A percentile compares a stretch with the other conserved stretches of the same genome.
Conservation (phyloP, 108 stramenopile species). For the Pseudonitzschia pungens region DNA sequence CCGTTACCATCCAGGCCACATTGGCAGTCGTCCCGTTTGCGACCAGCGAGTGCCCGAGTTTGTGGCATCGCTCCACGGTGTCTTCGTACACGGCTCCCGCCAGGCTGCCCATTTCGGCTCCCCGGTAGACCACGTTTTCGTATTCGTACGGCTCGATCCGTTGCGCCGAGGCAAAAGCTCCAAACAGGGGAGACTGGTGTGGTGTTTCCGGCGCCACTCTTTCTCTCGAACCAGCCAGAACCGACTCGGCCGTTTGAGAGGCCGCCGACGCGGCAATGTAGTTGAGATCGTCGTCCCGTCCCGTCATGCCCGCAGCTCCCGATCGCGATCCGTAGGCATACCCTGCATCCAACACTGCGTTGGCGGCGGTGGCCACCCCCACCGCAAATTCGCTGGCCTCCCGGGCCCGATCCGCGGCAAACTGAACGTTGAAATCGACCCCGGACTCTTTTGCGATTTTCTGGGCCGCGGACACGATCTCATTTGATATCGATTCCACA, state of each 20-base stretch:
- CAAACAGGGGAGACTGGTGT: slow-evolving; percentile 31
- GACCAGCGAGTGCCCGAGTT: slow-evolving; percentile 60
- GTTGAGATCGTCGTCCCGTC: background rate
- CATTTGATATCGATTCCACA: slow-evolving; percentile 48
- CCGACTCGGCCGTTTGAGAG: background rate
- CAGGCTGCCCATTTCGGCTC: slow-evolving; percentile 62
- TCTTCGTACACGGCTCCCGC: slow-evolving; percentile 77
- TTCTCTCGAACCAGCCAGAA: background rate
- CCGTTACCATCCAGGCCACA: slow-evolving; percentile 82
- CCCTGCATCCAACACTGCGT: slow-evolving; percentile 54
- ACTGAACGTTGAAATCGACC: slow-evolving; percentile 36
- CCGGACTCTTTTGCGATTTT: slow-evolving; percentile 35
- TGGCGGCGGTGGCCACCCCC: slow-evolving; percentile 57
- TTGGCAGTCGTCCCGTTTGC: slow-evolving; percentile 70
- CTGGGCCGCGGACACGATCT: slow-evolving; percentile 43
- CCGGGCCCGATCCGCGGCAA: slow-evolving; percentile 57
- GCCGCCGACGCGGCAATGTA: background rate
- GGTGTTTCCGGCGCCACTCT: background rate
- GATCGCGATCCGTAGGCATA: slow-evolving; percentile 35
- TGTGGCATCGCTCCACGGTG: slow-evolving; percentile 34
- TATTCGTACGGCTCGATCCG: slow-evolving; percentile 17
- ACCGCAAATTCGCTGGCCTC: slow-evolving; percentile 66
- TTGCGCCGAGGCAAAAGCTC: slow-evolving; percentile 30
- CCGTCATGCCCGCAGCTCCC: slow-evolving; percentile 6
- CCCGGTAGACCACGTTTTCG: slow-evolving; percentile 35